Conservation (phyloP, 352 stramenopile genomes). For the Pythium angustatum region DNA sequence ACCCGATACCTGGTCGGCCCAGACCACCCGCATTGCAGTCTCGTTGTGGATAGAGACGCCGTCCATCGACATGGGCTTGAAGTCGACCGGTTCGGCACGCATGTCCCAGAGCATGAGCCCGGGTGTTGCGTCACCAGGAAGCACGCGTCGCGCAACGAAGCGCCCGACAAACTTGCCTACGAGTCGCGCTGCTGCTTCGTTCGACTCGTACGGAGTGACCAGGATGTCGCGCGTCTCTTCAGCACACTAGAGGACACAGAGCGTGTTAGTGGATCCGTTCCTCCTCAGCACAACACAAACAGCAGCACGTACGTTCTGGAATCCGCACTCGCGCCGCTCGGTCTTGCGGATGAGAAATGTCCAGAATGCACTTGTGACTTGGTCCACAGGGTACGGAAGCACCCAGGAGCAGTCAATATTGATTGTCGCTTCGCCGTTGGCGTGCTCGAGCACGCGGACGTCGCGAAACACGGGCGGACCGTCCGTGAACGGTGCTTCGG, state of each 20-base stretch:
- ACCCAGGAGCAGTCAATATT: constrained; percentile 26
- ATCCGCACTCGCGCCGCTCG: not conserved
- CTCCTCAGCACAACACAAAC: no score
- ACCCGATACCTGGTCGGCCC: not conserved
- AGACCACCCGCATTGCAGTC: constrained; percentile 13
- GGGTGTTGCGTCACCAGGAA: not conserved
- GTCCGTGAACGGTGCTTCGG: not conserved
- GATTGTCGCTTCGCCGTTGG: constrained; percentile 21
- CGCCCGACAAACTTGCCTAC: constrained; percentile 18
- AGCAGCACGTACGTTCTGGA: not conserved
- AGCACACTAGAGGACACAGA: not conserved
- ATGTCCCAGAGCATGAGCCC: constrained; percentile 11
- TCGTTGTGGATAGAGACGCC: constrained; percentile 17
- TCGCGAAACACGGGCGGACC: constrained; percentile 14
- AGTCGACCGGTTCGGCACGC: constrained; percentile 6
- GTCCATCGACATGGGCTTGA: constrained; percentile 26
- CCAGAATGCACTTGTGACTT: constrained; percentile 16
- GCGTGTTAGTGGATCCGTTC: not conserved
- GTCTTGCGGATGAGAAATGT: constrained; percentile 6
- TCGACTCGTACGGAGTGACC: constrained; percentile 17
- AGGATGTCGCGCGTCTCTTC: constrained; percentile 1
- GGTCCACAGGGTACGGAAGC: constrained; percentile 13
- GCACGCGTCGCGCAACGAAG: not conserved
- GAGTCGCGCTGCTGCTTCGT: not conserved
- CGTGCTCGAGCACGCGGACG: constrained; percentile 19